Evolutionary conservation across 345 rosid species (phyloP).

Genomic region (Diplotaxis tenuifolia): DNA sequence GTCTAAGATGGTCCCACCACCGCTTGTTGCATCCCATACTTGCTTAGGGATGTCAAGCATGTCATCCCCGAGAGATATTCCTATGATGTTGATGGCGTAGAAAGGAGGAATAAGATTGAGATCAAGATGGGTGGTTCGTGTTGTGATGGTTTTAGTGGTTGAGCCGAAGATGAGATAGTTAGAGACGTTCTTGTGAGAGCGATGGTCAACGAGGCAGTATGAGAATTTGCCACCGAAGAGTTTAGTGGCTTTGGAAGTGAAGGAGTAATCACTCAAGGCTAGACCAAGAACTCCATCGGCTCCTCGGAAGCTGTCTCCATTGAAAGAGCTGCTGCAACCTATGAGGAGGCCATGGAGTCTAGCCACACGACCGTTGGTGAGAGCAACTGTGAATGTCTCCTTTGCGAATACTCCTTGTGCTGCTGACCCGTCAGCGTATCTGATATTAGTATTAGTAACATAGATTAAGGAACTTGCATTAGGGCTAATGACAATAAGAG

Average conservation of each 20-base stretch:
- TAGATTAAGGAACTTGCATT: neutral
- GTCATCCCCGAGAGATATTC: conserved; percentile 44
- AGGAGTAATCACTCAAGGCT: conserved; percentile 44
- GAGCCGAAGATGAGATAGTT: conserved; percentile 55
- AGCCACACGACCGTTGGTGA: conserved; percentile 33
- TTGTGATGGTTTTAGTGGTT: neutral
- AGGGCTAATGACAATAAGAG: neutral
- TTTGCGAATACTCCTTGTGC: conserved; percentile 52
- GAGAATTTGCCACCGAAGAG: conserved; percentile 50
- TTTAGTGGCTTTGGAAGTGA: conserved; percentile 39
- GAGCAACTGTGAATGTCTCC: conserved; percentile 45
- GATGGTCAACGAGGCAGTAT: conserved; percentile 62
- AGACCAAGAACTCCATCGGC: conserved; percentile 64
- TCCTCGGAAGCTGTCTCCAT: conserved; percentile 34
- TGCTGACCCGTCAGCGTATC: conserved; percentile 48
- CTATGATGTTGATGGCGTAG: conserved; percentile 47
- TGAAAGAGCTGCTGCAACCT: conserved; percentile 49
- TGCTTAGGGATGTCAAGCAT: conserved; percentile 46
- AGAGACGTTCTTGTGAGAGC: conserved; percentile 45
- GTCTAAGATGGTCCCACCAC: conserved; percentile 55
- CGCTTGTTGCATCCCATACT: conserved; percentile 45
- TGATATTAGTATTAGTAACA: conserved; percentile 1
- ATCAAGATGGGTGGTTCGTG: conserved; percentile 44
- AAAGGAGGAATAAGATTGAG: conserved; percentile 43
- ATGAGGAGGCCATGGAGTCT: conserved; percentile 40